Conservation (phyloP, 1,284 basidiomycete species). For the Hemileia vastatrix region DNA sequence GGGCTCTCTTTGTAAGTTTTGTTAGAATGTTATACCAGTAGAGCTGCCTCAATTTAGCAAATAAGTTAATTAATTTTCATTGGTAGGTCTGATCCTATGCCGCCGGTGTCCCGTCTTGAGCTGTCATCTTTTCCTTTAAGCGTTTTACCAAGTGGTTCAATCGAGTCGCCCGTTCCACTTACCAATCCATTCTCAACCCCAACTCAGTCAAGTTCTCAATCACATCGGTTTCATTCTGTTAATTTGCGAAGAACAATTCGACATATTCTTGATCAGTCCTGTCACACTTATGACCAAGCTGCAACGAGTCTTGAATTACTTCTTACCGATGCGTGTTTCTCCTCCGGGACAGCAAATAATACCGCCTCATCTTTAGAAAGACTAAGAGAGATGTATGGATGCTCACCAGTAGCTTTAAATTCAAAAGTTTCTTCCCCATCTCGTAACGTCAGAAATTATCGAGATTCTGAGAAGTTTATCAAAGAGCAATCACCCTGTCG, state of each 20-base stretch:
- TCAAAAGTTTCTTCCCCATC: no score
- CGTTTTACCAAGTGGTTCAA: no score
- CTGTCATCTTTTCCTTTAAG: conserved; percentile 9
- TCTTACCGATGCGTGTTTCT: neutral
- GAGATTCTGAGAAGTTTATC: no score
- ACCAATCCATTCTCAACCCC: neutral
- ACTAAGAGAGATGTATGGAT: conserved; percentile 21
- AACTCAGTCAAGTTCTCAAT: no score
- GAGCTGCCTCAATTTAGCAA: no score
- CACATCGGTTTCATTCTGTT: conserved; percentile 9
- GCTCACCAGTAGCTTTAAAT: conserved; percentile 5
- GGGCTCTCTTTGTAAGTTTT: conserved; percentile 15
- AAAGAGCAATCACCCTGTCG: neutral
- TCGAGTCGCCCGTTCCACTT: no score
- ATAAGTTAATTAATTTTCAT: neutral
- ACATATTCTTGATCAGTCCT: conserved; percentile 13
- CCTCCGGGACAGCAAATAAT: neutral
- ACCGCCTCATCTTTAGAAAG: neutral
- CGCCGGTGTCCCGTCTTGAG: conserved; percentile 19
- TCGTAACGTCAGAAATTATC: no score
- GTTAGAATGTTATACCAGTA: no score
- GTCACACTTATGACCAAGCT: conserved; percentile 7
- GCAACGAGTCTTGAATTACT: conserved; percentile 10
- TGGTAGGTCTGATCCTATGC: conserved; percentile 15
- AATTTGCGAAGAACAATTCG: conserved; percentile 8